phyloP scores from a whole-genome alignment of 768 basidiomycete species.

The Termitomyces sp. region DNA sequence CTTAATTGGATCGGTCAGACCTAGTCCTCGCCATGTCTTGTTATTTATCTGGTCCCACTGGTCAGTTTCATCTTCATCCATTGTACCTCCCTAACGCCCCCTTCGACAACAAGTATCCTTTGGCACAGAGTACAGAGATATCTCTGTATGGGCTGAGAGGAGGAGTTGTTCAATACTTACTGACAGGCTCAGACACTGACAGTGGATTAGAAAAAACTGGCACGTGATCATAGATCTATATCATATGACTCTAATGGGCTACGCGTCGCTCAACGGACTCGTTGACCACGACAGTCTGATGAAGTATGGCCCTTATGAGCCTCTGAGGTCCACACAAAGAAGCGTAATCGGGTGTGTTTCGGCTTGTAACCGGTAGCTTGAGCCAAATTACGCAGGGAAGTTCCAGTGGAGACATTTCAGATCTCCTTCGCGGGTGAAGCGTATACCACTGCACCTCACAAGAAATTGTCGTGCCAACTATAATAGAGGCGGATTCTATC shows the following conservation, averaged over 20 bases:
- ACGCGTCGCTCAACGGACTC: background rate
- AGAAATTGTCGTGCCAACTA: background rate
- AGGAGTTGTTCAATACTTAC: background rate
- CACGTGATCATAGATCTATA: conserved; percentile 4
- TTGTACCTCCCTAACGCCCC: conserved; percentile 6
- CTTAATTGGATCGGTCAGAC: conserved; percentile 88
- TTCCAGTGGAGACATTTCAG: background rate
- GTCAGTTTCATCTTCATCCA: conserved; percentile 29
- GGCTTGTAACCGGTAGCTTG: background rate
- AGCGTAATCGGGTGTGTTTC: too few species aligned
- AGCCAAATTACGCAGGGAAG: background rate
- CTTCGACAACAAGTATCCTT: background rate
- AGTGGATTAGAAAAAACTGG: conserved; percentile 1
- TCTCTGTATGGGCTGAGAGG: background rate
- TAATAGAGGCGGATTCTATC: too few species aligned
- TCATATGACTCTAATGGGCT: conserved; percentile 5
- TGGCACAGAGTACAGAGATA: background rate
- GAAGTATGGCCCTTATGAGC: background rate
- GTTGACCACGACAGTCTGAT: too few species aligned
- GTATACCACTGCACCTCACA: background rate
- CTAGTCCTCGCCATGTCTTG: conserved; percentile 71
- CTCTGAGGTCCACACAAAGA: background rate
- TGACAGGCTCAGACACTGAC: too few species aligned
- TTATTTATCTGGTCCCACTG: conserved; percentile 56
- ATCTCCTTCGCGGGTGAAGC: background rate